Evolutionary conservation across 768 basidiomycete species (phyloP).

Genomic region (Crassisporium funariophilum): DNA sequence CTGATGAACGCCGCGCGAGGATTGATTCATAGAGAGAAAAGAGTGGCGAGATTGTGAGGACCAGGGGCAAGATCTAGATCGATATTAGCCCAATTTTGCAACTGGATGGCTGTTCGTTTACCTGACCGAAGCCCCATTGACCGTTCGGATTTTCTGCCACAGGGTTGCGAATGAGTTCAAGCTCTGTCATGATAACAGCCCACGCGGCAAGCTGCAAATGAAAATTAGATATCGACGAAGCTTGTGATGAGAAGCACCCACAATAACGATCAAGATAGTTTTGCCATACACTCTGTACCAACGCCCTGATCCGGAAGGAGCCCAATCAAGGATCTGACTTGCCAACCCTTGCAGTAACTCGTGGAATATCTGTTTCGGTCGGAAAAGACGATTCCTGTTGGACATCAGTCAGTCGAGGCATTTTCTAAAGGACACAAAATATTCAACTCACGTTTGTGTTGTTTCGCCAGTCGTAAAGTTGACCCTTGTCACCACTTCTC

Average conservation of each 20-base stretch:
- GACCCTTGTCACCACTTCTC: slow-evolving; percentile 14
- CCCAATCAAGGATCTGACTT: slow-evolving; percentile 24
- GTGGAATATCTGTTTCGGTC: slow-evolving; percentile 28
- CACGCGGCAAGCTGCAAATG: slow-evolving; percentile 19
- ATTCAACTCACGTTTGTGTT: slow-evolving; percentile 9
- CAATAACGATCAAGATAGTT: slow-evolving; percentile 19
- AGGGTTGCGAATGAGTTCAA: slow-evolving; percentile 20
- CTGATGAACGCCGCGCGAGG: slow-evolving; percentile 19
- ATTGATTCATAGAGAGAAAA: slow-evolving; percentile 23
- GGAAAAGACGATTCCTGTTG: slow-evolving; percentile 18
- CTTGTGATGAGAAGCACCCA: slow-evolving; percentile 2
- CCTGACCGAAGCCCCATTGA: slow-evolving; percentile 30
- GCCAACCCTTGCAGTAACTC: slow-evolving; percentile 23
- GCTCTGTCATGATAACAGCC: slow-evolving; percentile 28
- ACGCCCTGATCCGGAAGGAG: slow-evolving; percentile 19
- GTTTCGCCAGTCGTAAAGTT: slow-evolving; percentile 20
- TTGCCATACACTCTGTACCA: slow-evolving; percentile 25
- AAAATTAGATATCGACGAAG: neutral
- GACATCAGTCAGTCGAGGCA: too few relatives aligned
- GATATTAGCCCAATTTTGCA: neutral
- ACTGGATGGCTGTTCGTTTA: neutral
- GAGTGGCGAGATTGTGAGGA: slow-evolving; percentile 25
- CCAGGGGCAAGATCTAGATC: slow-evolving; percentile 23
- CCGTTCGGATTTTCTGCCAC: slow-evolving; percentile 11
- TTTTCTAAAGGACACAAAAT: neutral